Evolutionary conservation across 306 rosid genomes (phyloP), one percentile per base, ranked within the genome.

Genomic region (Urtica urens): DNA sequence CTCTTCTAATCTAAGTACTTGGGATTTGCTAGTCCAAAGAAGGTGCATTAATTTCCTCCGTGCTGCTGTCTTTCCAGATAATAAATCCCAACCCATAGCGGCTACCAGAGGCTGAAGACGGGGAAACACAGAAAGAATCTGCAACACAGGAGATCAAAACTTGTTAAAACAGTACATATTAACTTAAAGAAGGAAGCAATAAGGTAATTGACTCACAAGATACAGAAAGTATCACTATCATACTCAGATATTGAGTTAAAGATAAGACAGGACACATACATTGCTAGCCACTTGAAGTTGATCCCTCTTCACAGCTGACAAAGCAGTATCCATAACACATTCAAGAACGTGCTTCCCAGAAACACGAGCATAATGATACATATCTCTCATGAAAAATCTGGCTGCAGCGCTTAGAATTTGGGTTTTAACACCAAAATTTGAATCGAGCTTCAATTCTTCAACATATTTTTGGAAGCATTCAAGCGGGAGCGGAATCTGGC

Each of bases 31-130:
- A 66, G 72, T 79, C 97, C 97, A 84, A 29, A 90, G 84, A 38
- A 74, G 84, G 64, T 90, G 93, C 93, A 90, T 76, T 76, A 90
- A 68, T 51, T 73, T 75, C 75, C 87, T 81, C 58, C 95, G 71
- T 23, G 80, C 78, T 53, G 71, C 61, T 53, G 83, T 66, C 70
- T 84, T 86, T 30, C 97, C 92, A 2, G 90, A 70, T 65, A 90
- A 72, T 58, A 74, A 68, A 71, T 90, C 97, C 97, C 97, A 90
- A 68, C 97, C 97, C 95, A 90, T 90, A 60, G 84, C 63, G 17
- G 95, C 95, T 39, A 84, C 87, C 60, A 90, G 72, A 53, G 97
- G 97, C 66, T 71, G 90, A 68, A 90, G 97, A 31, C 74, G 86
- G n/a, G 95, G 92, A 67, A 81, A 84, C 82, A 90, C 58, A 20